Percentiles rank a stretch among this genome's conserved stretches.
phyloP scores from a whole-genome alignment of 345 rosid genomes.

The Salix brachista region DNA sequence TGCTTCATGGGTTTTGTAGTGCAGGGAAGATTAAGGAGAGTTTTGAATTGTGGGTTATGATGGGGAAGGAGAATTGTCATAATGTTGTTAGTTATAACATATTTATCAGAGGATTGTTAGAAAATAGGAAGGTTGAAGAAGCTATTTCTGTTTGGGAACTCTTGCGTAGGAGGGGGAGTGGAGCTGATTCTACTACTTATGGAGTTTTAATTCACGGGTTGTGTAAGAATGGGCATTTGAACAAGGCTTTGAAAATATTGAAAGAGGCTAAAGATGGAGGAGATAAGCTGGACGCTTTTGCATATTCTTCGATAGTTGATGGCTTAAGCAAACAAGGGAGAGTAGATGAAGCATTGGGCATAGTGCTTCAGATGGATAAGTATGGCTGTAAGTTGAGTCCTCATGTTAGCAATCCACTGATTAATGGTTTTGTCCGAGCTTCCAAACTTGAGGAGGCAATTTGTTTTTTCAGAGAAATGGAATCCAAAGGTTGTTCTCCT shows the following conservation, averaged over 20 bases:
- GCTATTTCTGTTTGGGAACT: slow-evolving; percentile 62
- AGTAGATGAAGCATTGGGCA: slow-evolving; percentile 54
- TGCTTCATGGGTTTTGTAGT: slow-evolving; percentile 69
- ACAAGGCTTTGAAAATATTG: slow-evolving; percentile 58
- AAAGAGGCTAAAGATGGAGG: slow-evolving; percentile 48
- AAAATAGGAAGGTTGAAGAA: slow-evolving; percentile 57
- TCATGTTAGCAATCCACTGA: slow-evolving; percentile 54
- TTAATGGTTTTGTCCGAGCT: slow-evolving; percentile 57
- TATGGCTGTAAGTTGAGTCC: slow-evolving; percentile 49
- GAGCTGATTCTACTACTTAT: slow-evolving; percentile 55
- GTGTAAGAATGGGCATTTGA: slow-evolving; percentile 68
- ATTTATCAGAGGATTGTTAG: slow-evolving; percentile 65
- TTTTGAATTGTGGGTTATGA: slow-evolving; percentile 68
- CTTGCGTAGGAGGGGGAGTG: slow-evolving; percentile 42
- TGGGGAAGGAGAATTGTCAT: slow-evolving; percentile 55
- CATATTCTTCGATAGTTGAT: slow-evolving; percentile 70
- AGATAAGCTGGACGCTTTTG: slow-evolving; percentile 49
- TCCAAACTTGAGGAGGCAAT: slow-evolving; percentile 68
- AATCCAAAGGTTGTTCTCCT: slow-evolving; percentile 41
- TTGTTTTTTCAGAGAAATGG: slow-evolving; percentile 51
- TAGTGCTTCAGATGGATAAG: slow-evolving; percentile 45
- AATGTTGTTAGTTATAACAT: slow-evolving; percentile 69
- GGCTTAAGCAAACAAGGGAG: slow-evolving; percentile 69
- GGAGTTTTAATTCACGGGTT: slow-evolving; percentile 73
- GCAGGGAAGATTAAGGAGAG: slow-evolving; percentile 59